phyloP scores from a whole-genome alignment of 1,284 basidiomycete species.

The Papiliotrema nemorosa region DNA sequence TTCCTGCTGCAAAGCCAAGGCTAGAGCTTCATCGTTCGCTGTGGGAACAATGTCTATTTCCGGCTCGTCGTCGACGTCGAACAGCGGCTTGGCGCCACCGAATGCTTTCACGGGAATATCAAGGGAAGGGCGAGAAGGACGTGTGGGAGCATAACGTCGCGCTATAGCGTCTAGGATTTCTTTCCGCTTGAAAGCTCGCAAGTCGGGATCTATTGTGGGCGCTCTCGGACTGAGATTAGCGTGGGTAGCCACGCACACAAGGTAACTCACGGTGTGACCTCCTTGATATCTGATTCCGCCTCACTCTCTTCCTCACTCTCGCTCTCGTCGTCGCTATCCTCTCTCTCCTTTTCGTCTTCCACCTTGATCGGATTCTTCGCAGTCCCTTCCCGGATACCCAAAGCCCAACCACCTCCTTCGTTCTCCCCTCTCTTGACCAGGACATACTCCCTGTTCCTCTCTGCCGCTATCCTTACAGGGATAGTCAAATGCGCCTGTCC shows the following conservation, averaged over 20 bases:
- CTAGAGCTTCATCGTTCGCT: constrained; percentile 44
- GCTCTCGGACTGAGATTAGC: constrained; percentile 3
- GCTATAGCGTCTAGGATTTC: constrained; percentile 66
- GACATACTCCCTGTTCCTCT: constrained; percentile 89
- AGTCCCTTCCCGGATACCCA: constrained; percentile 79
- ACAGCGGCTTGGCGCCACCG: constrained; percentile 53
- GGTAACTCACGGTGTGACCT: constrained; percentile 62
- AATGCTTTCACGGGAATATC: constrained; percentile 36
- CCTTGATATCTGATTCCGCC: constrained; percentile 53
- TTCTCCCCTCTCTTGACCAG: constrained; percentile 80
- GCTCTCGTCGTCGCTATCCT: constrained; percentile 23
- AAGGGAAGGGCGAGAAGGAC: constrained; percentile 31
- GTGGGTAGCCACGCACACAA: neutral
- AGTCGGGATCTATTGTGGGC: constrained; percentile 57
- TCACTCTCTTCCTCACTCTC: constrained; percentile 56
- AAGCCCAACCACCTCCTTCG: constrained; percentile 82
- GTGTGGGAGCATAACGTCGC: constrained; percentile 56
- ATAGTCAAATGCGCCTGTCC: constrained; percentile 81
- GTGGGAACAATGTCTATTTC: constrained; percentile 28
- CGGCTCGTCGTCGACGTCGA: constrained; percentile 58
- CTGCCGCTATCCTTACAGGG: constrained; percentile 87
- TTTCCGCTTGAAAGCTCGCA: constrained; percentile 62
- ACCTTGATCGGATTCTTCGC: constrained; percentile 81
- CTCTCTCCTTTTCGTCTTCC: constrained; percentile 26
- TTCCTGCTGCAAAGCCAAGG: constrained; percentile 45